Base-by-base conservation (phyloP, 257 asterid species). In the Rhazya stricta region DNA sequence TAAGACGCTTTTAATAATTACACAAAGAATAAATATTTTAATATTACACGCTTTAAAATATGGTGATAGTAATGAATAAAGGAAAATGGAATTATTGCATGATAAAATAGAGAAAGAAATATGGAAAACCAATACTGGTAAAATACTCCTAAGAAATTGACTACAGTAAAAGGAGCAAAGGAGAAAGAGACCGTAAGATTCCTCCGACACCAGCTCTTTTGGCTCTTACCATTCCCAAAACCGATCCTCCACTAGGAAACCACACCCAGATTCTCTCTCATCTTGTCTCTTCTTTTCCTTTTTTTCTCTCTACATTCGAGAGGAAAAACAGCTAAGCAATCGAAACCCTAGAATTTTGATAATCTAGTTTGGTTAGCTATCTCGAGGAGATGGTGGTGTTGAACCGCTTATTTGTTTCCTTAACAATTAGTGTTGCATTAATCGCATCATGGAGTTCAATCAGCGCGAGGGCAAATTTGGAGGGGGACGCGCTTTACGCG, bases 401-500 rank as follows among this genome's bases (percentile, higher is more conserved):
- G 19, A 69, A 70, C 41, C 42, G 7, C 43, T 29, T 63, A 30
- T 53, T 65, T 19, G 23, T 74, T 37, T 69, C 58, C 7, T 45
- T 79, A 41, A 30, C 82, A 45, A 46, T 71, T 37, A 54, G 68
- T 51, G 15, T 71, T 76, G 78, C 83, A 39, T 30, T 80, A 19
- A 34, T 80, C 39, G 37, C 74, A 12, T 53, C 77, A 9, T 60
- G 62, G 77, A 36, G 48, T 75, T 53, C 79, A 60, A 30, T 27
- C 7, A 3, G 29, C 32, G 83, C 56, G 16, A 25, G 9, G 56
- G 77, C 75, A 8, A 90, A 88, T 85, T 85, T 90, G 19, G 96
- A 91, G 29, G 91, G 96, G 41, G 96, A 91, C 85, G 97, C 93
- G 80, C 92, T 91, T 10, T 80, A 74, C 81, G 91, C 94, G 30